These are phyloP conservation scores for Pythium pyrilobum DNA, from an alignment of 352 stramenopile species.

Conservation along the genomic window DNA sequence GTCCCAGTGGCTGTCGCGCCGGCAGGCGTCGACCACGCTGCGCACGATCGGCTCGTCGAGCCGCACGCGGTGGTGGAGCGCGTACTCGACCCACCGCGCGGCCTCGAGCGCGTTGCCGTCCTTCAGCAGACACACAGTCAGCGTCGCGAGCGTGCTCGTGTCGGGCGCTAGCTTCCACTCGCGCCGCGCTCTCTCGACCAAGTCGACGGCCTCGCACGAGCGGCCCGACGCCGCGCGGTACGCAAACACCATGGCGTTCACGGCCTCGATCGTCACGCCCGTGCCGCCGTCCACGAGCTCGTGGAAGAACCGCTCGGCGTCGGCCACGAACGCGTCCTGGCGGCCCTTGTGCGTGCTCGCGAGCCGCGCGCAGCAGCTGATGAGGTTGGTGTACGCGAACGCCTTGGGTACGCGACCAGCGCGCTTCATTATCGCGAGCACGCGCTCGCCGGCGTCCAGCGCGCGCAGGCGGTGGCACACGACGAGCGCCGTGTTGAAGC, in stretches of 20 bases:
- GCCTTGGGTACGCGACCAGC: constrained; percentile 21
- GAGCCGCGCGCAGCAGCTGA: constrained; percentile 56
- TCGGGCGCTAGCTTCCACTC: constrained; percentile 37
- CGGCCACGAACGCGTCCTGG: constrained; percentile 24
- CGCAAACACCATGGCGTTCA: constrained; percentile 68
- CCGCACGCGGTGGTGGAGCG: constrained; percentile 1
- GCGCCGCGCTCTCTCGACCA: constrained; percentile 16
- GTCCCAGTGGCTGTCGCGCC: constrained; percentile 34
- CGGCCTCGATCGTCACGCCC: constrained; percentile 21
- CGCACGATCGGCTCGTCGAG: constrained; percentile 16
- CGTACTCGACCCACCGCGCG: constrained; percentile 14
- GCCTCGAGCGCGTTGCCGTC: constrained; percentile 18
- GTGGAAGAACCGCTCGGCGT: constrained; percentile 36
- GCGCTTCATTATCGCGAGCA: constrained; percentile 43
- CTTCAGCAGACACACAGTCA: constrained; percentile 42
- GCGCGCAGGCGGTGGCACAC: constrained; percentile 47
- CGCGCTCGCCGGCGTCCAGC: constrained; percentile 27
- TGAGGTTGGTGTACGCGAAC: constrained; percentile 52
- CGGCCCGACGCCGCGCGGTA: constrained; percentile 29
- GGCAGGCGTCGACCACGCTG: constrained; percentile 45
- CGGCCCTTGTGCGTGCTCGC: constrained; percentile 13
- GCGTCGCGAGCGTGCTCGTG: constrained; percentile 32
- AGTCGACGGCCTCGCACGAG: constrained; percentile 32
- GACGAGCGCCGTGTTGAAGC: constrained; percentile 69
- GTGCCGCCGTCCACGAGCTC: constrained; percentile 28